Evolutionary conservation across 106 monocot species (phyloP), one percentile per base, ranked within the genome.

Genomic region (Triglochin maritima): DNA sequence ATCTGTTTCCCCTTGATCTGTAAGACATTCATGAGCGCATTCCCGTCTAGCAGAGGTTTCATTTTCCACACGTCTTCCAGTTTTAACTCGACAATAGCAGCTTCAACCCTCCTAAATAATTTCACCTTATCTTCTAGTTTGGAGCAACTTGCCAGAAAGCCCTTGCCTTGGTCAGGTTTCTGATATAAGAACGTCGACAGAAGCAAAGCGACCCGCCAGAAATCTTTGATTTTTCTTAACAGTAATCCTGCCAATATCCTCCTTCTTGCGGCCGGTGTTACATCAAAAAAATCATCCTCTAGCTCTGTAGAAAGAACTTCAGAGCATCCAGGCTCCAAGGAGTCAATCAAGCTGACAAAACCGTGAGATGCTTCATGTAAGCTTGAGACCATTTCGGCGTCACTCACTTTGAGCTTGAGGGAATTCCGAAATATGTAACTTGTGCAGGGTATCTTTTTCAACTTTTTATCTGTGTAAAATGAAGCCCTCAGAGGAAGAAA

Each of bases 181-280:
- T 62, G 76, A 57, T 84, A 73, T 65, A 92, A 53, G 14, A 92
- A 63, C 75, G 83, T 76, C 50, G 88, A 91, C 17, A 86, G 63
- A 64, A 91, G 57, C 76, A 98, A 75, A 17, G 84, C 85, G 64
- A 82, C 86, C 59, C 84, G 82, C 96, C 96, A 98, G 67, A 74
- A 92, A 50, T 84, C 81, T 81, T 92, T 98, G 61, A 88, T 86
- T 73, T 98, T 78, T 8, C 86, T 72, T 17, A 98, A 72, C 47
- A 91, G 71, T 62, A 98, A 69, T 84, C 98, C 98, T 80, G 86
- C 79, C 68, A 86, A 81, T 64, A 98, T 83, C 55, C 98, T 76
- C 57, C 57, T 84, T 64, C 59, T 77, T 3, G 80, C 78, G 74
- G 53, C 51, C 9, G 5, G 67, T 64, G 88, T 77, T 46, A 86